Conservation (phyloP, 495 filamentous ascomycete species). For the Penicillium robsamsonii region DNA sequence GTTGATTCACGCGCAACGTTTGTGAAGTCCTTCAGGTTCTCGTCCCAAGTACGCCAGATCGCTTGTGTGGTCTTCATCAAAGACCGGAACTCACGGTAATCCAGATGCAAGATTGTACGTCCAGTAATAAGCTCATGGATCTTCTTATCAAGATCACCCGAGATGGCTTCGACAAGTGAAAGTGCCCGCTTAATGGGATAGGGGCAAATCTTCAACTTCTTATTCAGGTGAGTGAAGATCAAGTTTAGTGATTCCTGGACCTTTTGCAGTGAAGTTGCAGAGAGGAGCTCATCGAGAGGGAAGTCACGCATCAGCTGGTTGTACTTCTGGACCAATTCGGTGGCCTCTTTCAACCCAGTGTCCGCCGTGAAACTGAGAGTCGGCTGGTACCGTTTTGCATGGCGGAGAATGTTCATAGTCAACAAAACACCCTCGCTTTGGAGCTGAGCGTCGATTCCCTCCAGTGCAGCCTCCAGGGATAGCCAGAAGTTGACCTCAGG, state of each 20-base stretch:
- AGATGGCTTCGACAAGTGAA: constrained; percentile 97
- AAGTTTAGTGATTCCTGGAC: constrained; percentile 83
- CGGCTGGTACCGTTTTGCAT: constrained; percentile 94
- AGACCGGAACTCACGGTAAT: constrained; percentile 83
- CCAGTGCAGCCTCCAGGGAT: constrained; percentile 87
- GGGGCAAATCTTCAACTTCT: constrained; percentile 90
- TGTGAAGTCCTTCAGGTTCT: constrained; percentile 94
- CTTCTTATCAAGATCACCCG: constrained; percentile 81
- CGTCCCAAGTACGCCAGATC: constrained; percentile 92
- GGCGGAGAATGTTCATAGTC: constrained; percentile 88
- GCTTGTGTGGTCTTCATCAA: constrained; percentile 78
- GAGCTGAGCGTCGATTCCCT: constrained; percentile 84
- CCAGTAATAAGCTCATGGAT: constrained; percentile 84
- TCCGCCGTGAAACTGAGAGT: constrained; percentile 95
- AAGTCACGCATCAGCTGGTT: constrained; percentile 99
- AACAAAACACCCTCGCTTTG: constrained; percentile 84
- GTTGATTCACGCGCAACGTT: constrained; percentile 94
- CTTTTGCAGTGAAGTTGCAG: constrained; percentile 84
- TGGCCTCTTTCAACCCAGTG: constrained; percentile 91
- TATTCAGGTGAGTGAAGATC: constrained; percentile 92
- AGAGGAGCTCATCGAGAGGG: constrained; percentile 88
- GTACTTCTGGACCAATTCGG: constrained; percentile 94
- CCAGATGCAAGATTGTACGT: constrained; percentile 82
- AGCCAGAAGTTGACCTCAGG: constrained; percentile 99
- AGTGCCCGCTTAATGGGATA: constrained; percentile 91